Percentiles rank a stretch among this genome's conserved stretches.
Conservation (phyloP, 2,329 filamentous ascomycete species). For the Colletotrichum sojae region DNA sequence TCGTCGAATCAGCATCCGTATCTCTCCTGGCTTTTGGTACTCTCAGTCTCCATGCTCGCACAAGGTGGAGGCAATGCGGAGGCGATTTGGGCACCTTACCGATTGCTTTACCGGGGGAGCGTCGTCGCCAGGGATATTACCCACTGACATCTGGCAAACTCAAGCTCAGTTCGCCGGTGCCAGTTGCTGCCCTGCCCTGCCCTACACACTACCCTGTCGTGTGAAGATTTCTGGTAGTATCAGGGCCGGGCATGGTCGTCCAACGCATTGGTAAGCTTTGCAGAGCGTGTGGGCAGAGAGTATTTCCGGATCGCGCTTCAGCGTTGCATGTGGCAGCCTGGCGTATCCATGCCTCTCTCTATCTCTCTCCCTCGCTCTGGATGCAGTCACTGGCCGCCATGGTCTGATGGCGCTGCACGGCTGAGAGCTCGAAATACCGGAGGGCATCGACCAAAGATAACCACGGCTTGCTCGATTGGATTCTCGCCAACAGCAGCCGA, state of each 20-base stretch:
- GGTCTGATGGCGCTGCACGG: slow-evolving; percentile 21
- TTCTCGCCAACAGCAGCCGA: not conserved
- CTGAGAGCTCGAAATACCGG: slow-evolving; percentile 14
- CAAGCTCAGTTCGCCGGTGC: slow-evolving; percentile 1
- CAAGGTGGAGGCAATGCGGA: slow-evolving; percentile 32
- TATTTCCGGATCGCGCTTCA: slow-evolving; percentile 9
- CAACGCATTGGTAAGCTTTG: slow-evolving; percentile 25
- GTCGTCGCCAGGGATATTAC: slow-evolving; percentile 7
- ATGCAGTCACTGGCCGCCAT: slow-evolving; percentile 20
- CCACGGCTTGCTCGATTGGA: slow-evolving; percentile 10
- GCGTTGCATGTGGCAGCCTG: slow-evolving; percentile 19
- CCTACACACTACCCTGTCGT: slow-evolving; percentile 22
- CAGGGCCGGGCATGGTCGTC: slow-evolving; percentile 23
- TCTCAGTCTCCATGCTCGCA: not conserved
- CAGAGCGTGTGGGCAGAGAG: slow-evolving; percentile 9
- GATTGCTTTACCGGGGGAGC: slow-evolving; percentile 30
- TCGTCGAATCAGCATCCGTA: slow-evolving; percentile 28
- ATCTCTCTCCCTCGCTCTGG: slow-evolving; percentile 1
- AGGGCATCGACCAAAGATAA: slow-evolving; percentile 18
- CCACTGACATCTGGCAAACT: slow-evolving; percentile 10
- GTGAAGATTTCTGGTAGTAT: slow-evolving; percentile 7
- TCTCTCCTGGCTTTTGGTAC: not conserved
- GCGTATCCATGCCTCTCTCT: slow-evolving; percentile 11
- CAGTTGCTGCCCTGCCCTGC: slow-evolving; percentile 22
- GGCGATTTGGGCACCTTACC: slow-evolving; percentile 29